Evolutionary conservation across 2,329 filamentous ascomycete genomes (phyloP), one percentile per base, ranked within the genome.

Genomic region (Nothopassalora personata): DNA sequence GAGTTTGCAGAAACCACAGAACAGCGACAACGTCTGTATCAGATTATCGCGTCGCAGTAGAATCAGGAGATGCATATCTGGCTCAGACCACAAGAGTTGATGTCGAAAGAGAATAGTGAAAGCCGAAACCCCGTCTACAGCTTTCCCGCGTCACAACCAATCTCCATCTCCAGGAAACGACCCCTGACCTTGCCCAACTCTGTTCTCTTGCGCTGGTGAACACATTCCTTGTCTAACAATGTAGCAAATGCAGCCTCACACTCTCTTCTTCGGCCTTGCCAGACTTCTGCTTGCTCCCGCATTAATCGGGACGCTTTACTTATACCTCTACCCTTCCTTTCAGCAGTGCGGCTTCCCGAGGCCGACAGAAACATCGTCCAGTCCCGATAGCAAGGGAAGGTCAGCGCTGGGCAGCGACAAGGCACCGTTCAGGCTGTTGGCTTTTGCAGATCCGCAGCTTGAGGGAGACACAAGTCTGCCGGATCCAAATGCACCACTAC

Each of bases 391-490:
- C 23, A 58, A 27, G 28, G 60, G 49, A 36, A 66, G 43, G 47
- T 63, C 64, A 59, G 64, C 51, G 39, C 61, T 36, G 58, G 18
- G 30, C 31, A 27, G 43, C 8, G 56, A 67, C 52, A 57, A 70
- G 60, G 90, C 91, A 3, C 90, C 91, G 0, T 96, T 97, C 70
- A 84, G 93, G 59, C 84, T 97, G 3, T 86, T 97, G 13, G 86
- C 91, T 1, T 83, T 97, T 23, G 93, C 89, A 61, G 93, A 97
- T 73, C 93, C 93, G 5, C 93, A 97, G 73, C 83, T 97, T 56
- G 93, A 97, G 76, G 93, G 93, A 67, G 90, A 96, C 71, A 91
- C 88, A 1, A 91, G 90, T 6, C 86, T 97, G 28, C 88, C 87
- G 0, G 71, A 74, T 19, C 72, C 76, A 0, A 73, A 79, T 28